Base-by-base conservation (phyloP, 768 basidiomycete genomes). In the Gymnopilus dilepis region DNA sequence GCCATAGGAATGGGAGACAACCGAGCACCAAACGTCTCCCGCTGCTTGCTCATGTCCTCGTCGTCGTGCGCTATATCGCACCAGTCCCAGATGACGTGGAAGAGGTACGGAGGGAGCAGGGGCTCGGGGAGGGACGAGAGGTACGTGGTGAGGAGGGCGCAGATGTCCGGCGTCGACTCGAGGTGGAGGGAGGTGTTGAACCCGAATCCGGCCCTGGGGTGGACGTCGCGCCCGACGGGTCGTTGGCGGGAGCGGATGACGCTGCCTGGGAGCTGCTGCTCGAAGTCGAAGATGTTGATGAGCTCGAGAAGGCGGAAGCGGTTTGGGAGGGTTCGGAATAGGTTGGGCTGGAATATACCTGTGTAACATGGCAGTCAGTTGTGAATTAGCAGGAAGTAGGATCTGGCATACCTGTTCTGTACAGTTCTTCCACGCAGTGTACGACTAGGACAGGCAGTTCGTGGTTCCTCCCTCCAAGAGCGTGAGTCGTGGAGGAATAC, bases 381-480 rank as follows among this genome's bases (percentile, higher is more conserved):
- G 28, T 22, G 3, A 26, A 21, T 0, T 6, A 3, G 48, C 12
- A 34, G 8, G 38, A 40, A 30, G n/a, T n/a, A 55, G 56, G 56
- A 63, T 51, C 17, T 12, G 6, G 31, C 61, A 53, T 43, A 77
- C 80, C 76, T 51, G 75, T 73, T 7, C 78, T 73, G 65, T 78
- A 81, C 4, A 82, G 66, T 65, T 80, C 79, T 56, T 82, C 78
- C 15, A 81, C 72, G 48, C 77, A 79, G 31, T 73, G 70, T 38
- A 79, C 76, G 6, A 79, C 76, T 4, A 81, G 67, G 28, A 77
- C 75, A 0, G 81, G 81, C 3, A 82, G 54, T 42, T 75, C 70
- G 58, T 78, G 77, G 58, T 77, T 74, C 34, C 70, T 66, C 12
- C 77, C 76, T 22, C 73, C 77, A 13, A 80, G 63, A 6, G 77